Base-by-base conservation (phyloP, 2,329 filamentous ascomycete species). In the Sclerotinia spermophila region DNA sequence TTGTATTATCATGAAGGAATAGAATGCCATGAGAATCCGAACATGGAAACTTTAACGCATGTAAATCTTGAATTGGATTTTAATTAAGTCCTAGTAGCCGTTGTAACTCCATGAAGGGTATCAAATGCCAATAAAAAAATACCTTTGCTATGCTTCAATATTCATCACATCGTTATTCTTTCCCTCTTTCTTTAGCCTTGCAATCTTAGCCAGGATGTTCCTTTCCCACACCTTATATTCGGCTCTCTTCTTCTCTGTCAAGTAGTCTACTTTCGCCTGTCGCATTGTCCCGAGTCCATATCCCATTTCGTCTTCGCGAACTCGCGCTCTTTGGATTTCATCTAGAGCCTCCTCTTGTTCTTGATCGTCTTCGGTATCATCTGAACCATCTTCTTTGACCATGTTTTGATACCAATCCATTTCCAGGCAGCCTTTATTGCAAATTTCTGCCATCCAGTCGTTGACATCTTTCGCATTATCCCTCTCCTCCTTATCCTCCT, bases 181-280 rank as follows among this genome's bases (percentile, higher is more conserved):
- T 51, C 35, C 73, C 71, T 51, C 66, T 58, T 19, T 72, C 67
- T 48, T 71, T 66, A 48, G 86, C 79, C 71, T 83, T 79, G 82
- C 80, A 71, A 92, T 87, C 74, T 84, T 84, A 71, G 80, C 81
- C 77, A 92, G 75, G 38, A 93, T 85, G 1, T 79, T 81, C 6
- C 84, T 82, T 79, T 90, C 90, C 92, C 92, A 96, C 27, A 78
- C 79, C 59, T 79, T 82, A 77, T 89, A 94, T 17, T 90, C 87
- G 55, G 82, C 82, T 75, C 85, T 84, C 74, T 87, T 88, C 72
- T 84, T 82, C 64, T 90, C 87, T 73, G 89, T 90, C 75, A 94
- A 79, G 76, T 89, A 92, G 76, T 94, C 90, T 76, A 92, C 89
- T 61, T 86, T 85, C 73, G 90, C 89, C 79, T 94, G 91, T 75